Evolutionary conservation across 2,329 filamentous ascomycete species (phyloP), one percentile per base, ranked within the genome.

Genomic region (Fusarium subtropicale): DNA sequence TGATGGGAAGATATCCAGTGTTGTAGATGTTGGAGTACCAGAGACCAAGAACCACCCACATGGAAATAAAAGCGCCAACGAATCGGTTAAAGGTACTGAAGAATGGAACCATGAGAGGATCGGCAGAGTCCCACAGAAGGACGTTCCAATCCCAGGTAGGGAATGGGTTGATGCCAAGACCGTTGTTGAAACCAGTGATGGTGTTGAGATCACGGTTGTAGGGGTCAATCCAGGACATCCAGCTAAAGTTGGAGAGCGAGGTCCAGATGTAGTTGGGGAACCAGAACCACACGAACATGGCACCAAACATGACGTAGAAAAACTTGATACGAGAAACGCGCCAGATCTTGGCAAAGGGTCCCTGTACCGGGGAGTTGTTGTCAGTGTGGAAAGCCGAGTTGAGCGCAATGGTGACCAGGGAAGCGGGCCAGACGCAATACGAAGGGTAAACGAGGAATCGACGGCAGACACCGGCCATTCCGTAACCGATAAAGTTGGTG

Each of bases 51-150:
- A 88, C 80, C 16, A 90, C 79, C 79, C 86, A 84, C 70, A 84
- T 83, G 44, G 83, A 86, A 34, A 86, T 66, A 15, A 88, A 81
- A 51, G 86, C 82, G 31, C 88, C 88, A 45, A 89, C 78, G 64
- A 90, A 81, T 24, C 85, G 87, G 76, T 91, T 91, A 56, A 88
- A 81, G 44, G 89, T 90, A 30, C 86, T 86, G 77, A 88, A 86
- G 73, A 85, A 85, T 5, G 85, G 85, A 10, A 84, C 79, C 80
- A 84, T 83, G 55, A 84, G 77, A 2, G 82, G 82, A 59, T 83
- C 81, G 68, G 79, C 74, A 39, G 79, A 80, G 52, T 81, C 79
- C 79, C 79, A 81, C 5, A 82, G 78, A 22, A 84, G 66, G 45
- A 83, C 74, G 66, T 84, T 84, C 83, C 83, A 85, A 68, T 85